Percentiles rank a stretch among this genome's conserved stretches.
These are phyloP conservation scores for Arachnopeziza araneosa DNA, from an alignment of 2,329 filamentous ascomycete genomes.

Conservation along the genomic window DNA sequence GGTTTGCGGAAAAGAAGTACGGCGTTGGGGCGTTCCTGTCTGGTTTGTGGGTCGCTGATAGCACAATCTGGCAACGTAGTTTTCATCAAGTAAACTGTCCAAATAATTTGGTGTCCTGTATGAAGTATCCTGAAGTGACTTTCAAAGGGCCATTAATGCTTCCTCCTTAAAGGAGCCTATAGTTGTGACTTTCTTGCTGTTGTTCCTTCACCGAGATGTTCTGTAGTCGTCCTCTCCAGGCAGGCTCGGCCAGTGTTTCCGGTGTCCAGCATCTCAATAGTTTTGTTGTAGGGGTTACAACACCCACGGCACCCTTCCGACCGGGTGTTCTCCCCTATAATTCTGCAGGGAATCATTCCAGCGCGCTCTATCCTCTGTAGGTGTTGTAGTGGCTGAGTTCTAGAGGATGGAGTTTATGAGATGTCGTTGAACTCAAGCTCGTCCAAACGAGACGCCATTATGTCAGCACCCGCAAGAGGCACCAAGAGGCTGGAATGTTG, in stretches of 20 bases:
- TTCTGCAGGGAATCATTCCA: neutral
- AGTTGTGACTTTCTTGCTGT: neutral
- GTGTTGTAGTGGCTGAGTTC: constrained; percentile 16
- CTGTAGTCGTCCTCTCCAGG: neutral
- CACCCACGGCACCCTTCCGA: constrained; percentile 14
- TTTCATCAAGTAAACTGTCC: too few relatives aligned
- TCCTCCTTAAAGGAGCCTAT: neutral
- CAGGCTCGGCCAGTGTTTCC: neutral
- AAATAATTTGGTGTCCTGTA: neutral
- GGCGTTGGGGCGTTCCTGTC: too few relatives aligned
- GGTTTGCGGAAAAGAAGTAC: too few relatives aligned
- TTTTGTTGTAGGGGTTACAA: neutral
- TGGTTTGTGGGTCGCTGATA: too few relatives aligned
- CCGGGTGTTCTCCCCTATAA: constrained; percentile 19
- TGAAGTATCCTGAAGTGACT: neutral
- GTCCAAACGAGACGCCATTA: neutral
- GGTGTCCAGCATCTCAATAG: neutral
- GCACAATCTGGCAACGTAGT: too few relatives aligned
- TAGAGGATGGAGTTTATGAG: constrained; percentile 14
- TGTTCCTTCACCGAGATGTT: neutral
- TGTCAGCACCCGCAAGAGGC: neutral
- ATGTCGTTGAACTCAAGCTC: constrained; percentile 27
- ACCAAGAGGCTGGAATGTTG: neutral
- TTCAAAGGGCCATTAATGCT: neutral
- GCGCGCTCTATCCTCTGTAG: neutral